These are phyloP conservation scores for Talaromyces sp. DNA, from an alignment of 2,329 filamentous ascomycete genomes.

Conservation along the genomic window DNA sequence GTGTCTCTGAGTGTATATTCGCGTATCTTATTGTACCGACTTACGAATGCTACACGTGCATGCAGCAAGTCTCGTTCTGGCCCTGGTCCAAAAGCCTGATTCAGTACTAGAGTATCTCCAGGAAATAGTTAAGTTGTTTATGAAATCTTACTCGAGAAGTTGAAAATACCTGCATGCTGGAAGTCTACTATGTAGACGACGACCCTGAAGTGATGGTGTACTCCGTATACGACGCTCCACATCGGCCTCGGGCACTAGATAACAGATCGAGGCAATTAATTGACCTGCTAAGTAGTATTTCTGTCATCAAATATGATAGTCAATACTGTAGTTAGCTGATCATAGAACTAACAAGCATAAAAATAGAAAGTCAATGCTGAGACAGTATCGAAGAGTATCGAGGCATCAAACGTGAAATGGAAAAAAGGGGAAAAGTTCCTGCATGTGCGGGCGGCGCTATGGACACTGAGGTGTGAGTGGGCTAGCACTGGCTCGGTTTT, in stretches of 20 bases:
- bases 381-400: not conserved
- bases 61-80: conserved; percentile 11
- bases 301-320: not conserved
- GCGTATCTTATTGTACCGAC: not conserved
- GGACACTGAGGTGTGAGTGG: not conserved
- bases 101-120: not conserved
- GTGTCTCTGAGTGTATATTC: not conserved
- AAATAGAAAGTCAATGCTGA: not conserved
- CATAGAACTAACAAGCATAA: not conserved
- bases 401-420: not conserved
- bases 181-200: too few relatives aligned
- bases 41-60: not conserved
- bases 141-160: not conserved
- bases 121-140: not conserved
- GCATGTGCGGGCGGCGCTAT: conserved; percentile 2
- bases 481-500: conserved; percentile 1
- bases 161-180: not conserved
- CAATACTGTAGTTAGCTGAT: not conserved
- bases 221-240: not conserved
- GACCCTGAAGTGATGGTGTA: not conserved
- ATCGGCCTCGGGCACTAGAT: not conserved
- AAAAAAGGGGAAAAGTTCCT: conserved; percentile 12
- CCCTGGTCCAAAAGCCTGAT: not conserved
- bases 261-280: not conserved
- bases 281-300: not conserved